These are phyloP conservation scores for Halophytophthora batemanensis DNA, from an alignment of 352 stramenopile genomes.

Conservation along the genomic window DNA sequence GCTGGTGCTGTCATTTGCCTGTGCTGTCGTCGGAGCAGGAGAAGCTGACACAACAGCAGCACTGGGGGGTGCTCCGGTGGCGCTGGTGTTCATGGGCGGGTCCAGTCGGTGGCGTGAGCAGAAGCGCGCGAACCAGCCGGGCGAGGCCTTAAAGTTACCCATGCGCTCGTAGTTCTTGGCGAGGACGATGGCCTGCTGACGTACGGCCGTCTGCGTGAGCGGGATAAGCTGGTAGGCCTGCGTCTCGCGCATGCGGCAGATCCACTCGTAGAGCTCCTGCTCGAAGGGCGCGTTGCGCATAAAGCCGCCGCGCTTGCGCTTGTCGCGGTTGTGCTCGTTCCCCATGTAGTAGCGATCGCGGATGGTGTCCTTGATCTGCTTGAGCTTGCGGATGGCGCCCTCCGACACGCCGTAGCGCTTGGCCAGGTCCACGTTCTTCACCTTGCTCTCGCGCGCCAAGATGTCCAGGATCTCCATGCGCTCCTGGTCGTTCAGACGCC, in stretches of 20 bases:
- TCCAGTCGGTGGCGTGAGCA: conserved; percentile 83
- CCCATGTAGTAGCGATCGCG: conserved; percentile 79
- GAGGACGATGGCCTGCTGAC: conserved; percentile 79
- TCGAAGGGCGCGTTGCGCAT: conserved; percentile 83
- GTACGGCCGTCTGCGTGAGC: conserved; percentile 80
- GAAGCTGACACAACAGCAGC: conserved; percentile 1
- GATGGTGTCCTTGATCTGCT: conserved; percentile 86
- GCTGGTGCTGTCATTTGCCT: conserved; percentile 1
- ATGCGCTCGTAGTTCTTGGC: conserved; percentile 85
- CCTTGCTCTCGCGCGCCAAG: conserved; percentile 72
- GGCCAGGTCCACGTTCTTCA: conserved; percentile 85
- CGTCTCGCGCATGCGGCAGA: conserved; percentile 76
- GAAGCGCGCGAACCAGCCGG: conserved; percentile 86
- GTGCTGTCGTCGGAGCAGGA: not conserved
- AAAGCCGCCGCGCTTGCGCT: conserved; percentile 82
- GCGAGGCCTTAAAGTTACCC: conserved; percentile 83
- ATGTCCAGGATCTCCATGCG: conserved; percentile 89
- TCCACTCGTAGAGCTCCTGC: conserved; percentile 85
- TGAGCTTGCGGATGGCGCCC: conserved; percentile 85
- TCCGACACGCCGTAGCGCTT: conserved; percentile 86
- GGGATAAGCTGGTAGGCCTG: conserved; percentile 82
- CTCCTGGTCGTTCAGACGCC: conserved; percentile 85
- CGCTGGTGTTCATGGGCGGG: conserved; percentile 38
- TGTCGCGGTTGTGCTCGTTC: conserved; percentile 85
- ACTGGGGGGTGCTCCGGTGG: conserved; percentile 4